phyloP scores from a whole-genome alignment of 2,329 filamentous ascomycete genomes.

The Diaporthe destruens region DNA sequence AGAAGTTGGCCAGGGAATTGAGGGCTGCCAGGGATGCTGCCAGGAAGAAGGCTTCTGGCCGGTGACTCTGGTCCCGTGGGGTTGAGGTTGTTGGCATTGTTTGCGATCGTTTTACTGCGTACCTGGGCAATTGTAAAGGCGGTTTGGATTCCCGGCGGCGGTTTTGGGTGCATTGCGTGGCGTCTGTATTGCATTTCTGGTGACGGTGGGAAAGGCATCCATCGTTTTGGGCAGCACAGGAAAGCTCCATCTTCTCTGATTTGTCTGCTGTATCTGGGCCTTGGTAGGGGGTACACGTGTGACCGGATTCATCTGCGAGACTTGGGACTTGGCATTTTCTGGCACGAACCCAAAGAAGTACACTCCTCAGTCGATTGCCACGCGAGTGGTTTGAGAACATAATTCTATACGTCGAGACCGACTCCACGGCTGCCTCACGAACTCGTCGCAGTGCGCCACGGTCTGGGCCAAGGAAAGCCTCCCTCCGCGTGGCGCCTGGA shows the following conservation, averaged over 20 bases:
- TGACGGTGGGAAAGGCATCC: neutral
- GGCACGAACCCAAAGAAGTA: neutral
- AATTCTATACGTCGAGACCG: neutral
- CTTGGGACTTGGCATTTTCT: conserved; percentile 3
- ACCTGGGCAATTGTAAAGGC: neutral
- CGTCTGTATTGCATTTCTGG: conserved; percentile 8
- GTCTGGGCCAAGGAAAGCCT: neutral
- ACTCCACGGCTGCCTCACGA: conserved; percentile 22
- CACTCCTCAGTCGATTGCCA: neutral
- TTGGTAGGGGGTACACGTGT: neutral
- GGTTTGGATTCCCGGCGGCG: neutral
- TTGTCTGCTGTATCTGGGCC: too few species aligned
- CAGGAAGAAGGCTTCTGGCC: neutral
- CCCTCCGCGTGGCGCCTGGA: neutral
- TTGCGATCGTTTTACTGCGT: neutral
- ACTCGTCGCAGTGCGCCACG: neutral
- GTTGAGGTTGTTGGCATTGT: neutral
- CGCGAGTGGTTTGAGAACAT: neutral
- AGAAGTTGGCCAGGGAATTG: conserved; percentile 66
- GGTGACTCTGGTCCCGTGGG: neutral
- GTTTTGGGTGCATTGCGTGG: conserved; percentile 8
- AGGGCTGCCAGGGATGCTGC: conserved; percentile 47
- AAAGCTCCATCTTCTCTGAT: neutral
- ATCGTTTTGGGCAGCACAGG: neutral
- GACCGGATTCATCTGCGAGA: conserved; percentile 13